phyloP scores from a whole-genome alignment of 2,329 filamentous ascomycete species.

The Alternaria longipes region DNA sequence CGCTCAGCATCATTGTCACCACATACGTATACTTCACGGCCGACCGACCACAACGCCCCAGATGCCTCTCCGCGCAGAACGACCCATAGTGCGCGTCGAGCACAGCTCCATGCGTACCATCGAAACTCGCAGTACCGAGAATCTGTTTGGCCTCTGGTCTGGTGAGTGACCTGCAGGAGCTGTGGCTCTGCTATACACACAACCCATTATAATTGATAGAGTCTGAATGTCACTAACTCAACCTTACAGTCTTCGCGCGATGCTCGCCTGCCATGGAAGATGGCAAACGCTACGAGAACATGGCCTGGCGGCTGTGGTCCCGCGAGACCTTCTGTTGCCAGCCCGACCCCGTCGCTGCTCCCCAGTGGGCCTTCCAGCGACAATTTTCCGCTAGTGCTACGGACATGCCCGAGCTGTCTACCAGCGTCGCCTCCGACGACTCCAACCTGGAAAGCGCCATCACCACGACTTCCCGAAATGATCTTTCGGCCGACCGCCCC shows the following conservation, averaged over 20 bases:
- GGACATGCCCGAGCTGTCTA: conserved; percentile 57
- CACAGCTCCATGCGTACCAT: conserved; percentile 92
- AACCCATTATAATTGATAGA: no score
- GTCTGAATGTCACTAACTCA: conserved; percentile 30
- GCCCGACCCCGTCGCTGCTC: conserved; percentile 57
- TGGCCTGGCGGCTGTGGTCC: conserved; percentile 94
- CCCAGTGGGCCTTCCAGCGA: conserved; percentile 47
- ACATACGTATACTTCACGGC: no score
- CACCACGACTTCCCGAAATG: conserved; percentile 59
- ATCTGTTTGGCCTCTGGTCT: conserved; percentile 96
- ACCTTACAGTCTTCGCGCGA: conserved; percentile 80
- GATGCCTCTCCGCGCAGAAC: conserved; percentile 86
- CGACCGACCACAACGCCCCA: no score
- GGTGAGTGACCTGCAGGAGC: conserved; percentile 68
- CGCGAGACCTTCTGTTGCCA: conserved; percentile 91
- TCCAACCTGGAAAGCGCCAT: conserved; percentile 48
- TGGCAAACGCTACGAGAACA: conserved; percentile 89
- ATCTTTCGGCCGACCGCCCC: conserved; percentile 66
- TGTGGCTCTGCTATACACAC: no score
- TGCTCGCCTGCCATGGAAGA: conserved; percentile 94
- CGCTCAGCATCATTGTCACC: background rate
- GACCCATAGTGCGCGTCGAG: conserved; percentile 90
- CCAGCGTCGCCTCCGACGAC: conserved; percentile 58
- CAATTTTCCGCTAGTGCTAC: conserved; percentile 37
- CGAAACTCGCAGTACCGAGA: conserved; percentile 90